Conservation (phyloP, 2,329 filamentous ascomycete species). For the Fusarium euwallaceae region DNA sequence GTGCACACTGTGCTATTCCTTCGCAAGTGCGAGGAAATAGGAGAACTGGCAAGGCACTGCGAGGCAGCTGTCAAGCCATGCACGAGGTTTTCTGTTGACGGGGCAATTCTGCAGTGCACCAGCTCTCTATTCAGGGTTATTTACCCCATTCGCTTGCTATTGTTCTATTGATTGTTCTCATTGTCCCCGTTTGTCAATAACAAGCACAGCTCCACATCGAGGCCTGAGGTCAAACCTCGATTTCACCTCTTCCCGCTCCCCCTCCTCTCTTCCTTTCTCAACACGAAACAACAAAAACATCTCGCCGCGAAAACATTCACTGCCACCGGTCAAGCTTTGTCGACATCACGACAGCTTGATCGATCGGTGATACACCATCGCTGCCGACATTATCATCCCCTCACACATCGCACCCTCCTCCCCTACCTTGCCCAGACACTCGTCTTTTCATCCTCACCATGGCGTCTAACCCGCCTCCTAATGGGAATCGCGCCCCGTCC, state of each 20-base stretch:
- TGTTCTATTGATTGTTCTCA: not conserved
- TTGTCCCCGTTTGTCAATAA: not conserved
- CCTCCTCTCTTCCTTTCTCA: not conserved
- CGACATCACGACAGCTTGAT: not conserved
- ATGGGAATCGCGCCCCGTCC: not conserved
- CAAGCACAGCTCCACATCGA: not conserved
- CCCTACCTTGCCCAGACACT: not conserved
- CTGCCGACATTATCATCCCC: not conserved
- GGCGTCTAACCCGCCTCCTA: not conserved
- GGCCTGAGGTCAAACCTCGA: not conserved
- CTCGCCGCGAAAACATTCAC: not conserved
- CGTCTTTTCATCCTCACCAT: not conserved
- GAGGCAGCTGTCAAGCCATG: constrained; percentile 8
- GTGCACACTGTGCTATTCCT: not conserved
- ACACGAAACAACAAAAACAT: not conserved
- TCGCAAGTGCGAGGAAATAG: constrained; percentile 6
- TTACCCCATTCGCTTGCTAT: constrained; percentile 4
- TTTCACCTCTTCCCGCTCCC: not conserved
- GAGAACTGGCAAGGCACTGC: not conserved
- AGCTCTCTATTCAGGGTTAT: not conserved
- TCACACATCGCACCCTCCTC: not conserved
- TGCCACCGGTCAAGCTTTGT: not conserved
- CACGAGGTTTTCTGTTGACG: not conserved
- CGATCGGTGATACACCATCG: not conserved
- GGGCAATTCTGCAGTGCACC: not conserved